Evolutionary conservation across 225 moss, liverwort and hornwort species (phyloP), one percentile per base, ranked within the genome.

Genomic region (Antitrichia curtipendula): DNA sequence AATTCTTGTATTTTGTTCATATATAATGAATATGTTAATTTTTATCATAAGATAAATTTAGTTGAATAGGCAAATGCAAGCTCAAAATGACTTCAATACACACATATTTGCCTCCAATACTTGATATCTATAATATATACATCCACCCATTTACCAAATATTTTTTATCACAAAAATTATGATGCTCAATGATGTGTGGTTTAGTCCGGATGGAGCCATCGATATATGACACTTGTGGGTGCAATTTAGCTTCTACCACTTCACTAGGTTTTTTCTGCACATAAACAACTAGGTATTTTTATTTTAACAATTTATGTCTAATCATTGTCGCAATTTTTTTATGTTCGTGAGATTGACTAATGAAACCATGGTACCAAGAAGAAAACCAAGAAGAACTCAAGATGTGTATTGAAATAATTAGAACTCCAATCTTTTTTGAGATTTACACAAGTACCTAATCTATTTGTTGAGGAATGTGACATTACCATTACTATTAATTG

Each of bases 241-340:
- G 93, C 41, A 98, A 56, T 80, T 95, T 95, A 61, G 92, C 96
- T 82, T 92, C 88, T 52, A 97, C 96, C n/a, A 96, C 85, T 87
- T 95, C 93, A 91, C 96, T 98, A 23, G 98, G 98, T 49, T 92
- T 95, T 93, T 86, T 96, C 92, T 92, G 84, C 75, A 91, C 27
- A 91, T 40, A 45, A 75, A 41, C 11, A 86, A 18, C 0, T 19
- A 12, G 7, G 12, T 60, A 41, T 32, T 43, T 14, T n/a, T 40
- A 60, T 3, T 22, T 45, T 18, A 23, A 16, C 4, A 17, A 16
- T 50, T 64, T 53, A 7, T n/a, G 1, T 11, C 1, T 2, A 78
- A 16, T 38, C 7, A 15, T 75, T 68, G 6, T 50, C 16, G 10
- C 10, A n/a, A 12, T 9, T 5, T 38, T n/a, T 29, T 10, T 7